Conservation (phyloP, 2,329 filamentous ascomycete genomes). For the Sarocladium strictum region DNA sequence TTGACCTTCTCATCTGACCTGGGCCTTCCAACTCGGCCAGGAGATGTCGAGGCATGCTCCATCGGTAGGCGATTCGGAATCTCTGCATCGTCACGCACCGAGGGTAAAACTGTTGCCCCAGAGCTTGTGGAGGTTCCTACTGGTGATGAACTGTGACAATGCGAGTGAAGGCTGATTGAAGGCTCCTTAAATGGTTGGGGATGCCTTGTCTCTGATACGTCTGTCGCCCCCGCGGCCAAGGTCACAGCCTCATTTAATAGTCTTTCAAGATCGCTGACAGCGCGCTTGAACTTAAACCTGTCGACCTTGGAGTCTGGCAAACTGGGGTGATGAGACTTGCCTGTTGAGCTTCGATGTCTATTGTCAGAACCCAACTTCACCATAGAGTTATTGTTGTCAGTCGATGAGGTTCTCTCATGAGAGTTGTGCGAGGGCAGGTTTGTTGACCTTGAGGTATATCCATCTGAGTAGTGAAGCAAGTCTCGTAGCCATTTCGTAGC, state of each 20-base stretch:
- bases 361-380: not conserved
- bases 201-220: conserved; percentile 20
- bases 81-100: not conserved
- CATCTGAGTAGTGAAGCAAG: conserved; percentile 21
- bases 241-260: conserved; percentile 40
- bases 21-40: conserved; percentile 17
- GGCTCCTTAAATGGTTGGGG: conserved; percentile 13
- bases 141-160: conserved; percentile 6
- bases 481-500: conserved; percentile 28
- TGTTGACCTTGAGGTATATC: conserved; percentile 22
- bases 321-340: conserved; percentile 15
- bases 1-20: conserved; percentile 20
- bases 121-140: not conserved
- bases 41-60: conserved; percentile 22
- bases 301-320: conserved; percentile 20
- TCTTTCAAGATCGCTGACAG: conserved; percentile 37
- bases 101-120: not conserved
- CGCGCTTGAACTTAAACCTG: conserved; percentile 25
- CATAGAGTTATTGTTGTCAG: conserved; percentile 5
- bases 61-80: conserved; percentile 14
- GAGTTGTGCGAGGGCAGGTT: conserved; percentile 11
- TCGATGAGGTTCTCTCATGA: conserved; percentile 4
- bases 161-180: conserved; percentile 12
- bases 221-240: conserved; percentile 34
- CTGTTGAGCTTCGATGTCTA: not conserved